Evolutionary conservation across 768 basidiomycete species (phyloP), one percentile per base, ranked within the genome.

Genomic region (Russula brevipes): DNA sequence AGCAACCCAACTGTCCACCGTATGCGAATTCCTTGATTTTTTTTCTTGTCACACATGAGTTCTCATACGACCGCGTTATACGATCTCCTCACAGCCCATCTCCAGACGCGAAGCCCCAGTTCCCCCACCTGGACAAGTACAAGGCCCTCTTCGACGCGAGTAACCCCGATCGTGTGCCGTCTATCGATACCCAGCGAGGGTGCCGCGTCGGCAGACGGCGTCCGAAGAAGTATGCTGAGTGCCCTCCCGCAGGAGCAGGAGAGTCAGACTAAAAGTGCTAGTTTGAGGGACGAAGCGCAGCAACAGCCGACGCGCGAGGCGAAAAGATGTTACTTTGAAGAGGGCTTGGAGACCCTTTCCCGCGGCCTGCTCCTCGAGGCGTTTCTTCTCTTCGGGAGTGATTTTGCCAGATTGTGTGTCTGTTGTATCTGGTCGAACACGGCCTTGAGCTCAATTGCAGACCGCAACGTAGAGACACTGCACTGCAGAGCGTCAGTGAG

Each of bases 371-470:
- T 95, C 93, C 71, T 96, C 94, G 1, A 96, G 76, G 60, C 85
- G 83, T 71, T 82, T 85, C 76, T 85, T 87, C 75, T 94, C 90
- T 47, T 93, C 92, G 0, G 87, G 83, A 35, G 77, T 79, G 45
- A 94, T 75, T 61, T 87, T 90, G 1, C 93, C 93, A 2, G 88
- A 85, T 70, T 88, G 87, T 73, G 92, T 92, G 0, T n/a, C n/a
- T 90, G 90, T 73, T 91, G 87, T 33, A 96, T 90, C 72, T 94
- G 92, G 72, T 95, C 93, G 60, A 95, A 96, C 0, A 94, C 90
- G 11, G 81, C 78, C 75, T 94, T 95, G 63, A 95, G 81, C 70
- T 95, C 93, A 63, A 94, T 88, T 0, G 94, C 93, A 2, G 91
- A 84, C 24, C 90, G 85, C 12, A 94, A 74, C 0, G 91, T 94